Percentiles rank a stretch among this genome's conserved stretches.
Conservation (phyloP, 2,329 filamentous ascomycete genomes). For the Xylaria arbuscula region DNA sequence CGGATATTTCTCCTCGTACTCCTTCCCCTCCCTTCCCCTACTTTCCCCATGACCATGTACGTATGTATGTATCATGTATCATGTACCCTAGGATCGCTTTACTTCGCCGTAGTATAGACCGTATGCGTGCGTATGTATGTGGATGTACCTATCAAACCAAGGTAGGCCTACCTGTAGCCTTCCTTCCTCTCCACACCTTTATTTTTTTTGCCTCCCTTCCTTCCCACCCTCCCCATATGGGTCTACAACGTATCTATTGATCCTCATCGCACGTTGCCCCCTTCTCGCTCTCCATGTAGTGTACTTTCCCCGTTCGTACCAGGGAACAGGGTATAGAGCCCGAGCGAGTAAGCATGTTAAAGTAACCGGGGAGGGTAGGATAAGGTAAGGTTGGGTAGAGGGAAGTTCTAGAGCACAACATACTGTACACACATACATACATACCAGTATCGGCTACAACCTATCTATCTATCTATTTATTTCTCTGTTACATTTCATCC, state of each 20-base stretch:
- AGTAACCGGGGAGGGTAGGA: slow-evolving; percentile 10
- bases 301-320: slow-evolving; percentile 23
- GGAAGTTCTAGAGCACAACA: slow-evolving; percentile 10
- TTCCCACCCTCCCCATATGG: not conserved
- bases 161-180: slow-evolving; percentile 1
- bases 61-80: slow-evolving; percentile 18
- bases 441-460: slow-evolving; percentile 19
- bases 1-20: not conserved
- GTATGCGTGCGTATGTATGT: slow-evolving; percentile 11
- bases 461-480: not conserved
- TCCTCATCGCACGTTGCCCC: slow-evolving; percentile 25
- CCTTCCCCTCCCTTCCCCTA: too few species aligned
- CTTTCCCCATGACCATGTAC: slow-evolving; percentile 19
- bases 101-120: slow-evolving; percentile 4
- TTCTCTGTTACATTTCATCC: slow-evolving; percentile 31
- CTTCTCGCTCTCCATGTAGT: not conserved
- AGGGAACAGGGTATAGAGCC: slow-evolving; percentile 24
- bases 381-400: not conserved
- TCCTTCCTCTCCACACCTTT: not conserved
- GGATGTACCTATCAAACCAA: slow-evolving; percentile 30
- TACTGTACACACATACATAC: not conserved
- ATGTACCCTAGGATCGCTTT: slow-evolving; percentile 9
- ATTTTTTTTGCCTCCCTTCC: slow-evolving; percentile 1
- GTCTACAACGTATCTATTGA: slow-evolving; percentile 19
- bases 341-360: slow-evolving; percentile 26